A percentile compares a stretch with the other conserved stretches of the same genome.
Conservation (phyloP, 2,329 filamentous ascomycete species). For the Diplodia corticola region DNA sequence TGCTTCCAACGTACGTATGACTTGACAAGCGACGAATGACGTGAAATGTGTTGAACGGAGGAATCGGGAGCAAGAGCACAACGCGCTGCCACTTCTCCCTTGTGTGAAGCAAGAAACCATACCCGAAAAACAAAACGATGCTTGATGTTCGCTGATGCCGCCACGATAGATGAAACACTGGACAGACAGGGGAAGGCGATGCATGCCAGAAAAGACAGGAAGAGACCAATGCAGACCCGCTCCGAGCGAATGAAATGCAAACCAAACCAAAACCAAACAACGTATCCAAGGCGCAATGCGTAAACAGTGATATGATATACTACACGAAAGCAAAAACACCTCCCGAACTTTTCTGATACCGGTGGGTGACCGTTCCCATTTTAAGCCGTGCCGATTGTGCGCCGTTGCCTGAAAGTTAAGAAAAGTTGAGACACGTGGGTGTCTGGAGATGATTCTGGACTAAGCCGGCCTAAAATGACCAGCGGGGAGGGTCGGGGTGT, state of each 20-base stretch:
- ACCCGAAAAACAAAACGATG: neutral
- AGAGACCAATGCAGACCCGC: neutral
- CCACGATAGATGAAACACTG: constrained; percentile 7
- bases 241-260: neutral
- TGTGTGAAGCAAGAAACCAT: neutral
- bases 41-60: neutral
- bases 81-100: neutral
- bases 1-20: neutral
- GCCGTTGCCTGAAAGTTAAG: constrained; percentile 7
- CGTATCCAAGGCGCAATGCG: neutral
- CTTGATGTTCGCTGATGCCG: constrained; percentile 15
- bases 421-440: neutral
- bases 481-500: neutral
- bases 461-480: neutral
- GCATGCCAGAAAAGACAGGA: constrained; percentile 1
- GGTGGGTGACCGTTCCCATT: neutral
- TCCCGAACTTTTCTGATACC: constrained; percentile 11
- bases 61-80: neutral
- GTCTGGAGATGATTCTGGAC: neutral
- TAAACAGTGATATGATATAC: neutral
- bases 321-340: constrained; percentile 16
- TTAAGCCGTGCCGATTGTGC: constrained; percentile 10
- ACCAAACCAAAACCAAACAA: neutral
- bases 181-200: neutral
- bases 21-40: neutral